Evolutionary conservation across 1,139 yeast species (phyloP).

Genomic region (Taiozyma sp.): DNA sequence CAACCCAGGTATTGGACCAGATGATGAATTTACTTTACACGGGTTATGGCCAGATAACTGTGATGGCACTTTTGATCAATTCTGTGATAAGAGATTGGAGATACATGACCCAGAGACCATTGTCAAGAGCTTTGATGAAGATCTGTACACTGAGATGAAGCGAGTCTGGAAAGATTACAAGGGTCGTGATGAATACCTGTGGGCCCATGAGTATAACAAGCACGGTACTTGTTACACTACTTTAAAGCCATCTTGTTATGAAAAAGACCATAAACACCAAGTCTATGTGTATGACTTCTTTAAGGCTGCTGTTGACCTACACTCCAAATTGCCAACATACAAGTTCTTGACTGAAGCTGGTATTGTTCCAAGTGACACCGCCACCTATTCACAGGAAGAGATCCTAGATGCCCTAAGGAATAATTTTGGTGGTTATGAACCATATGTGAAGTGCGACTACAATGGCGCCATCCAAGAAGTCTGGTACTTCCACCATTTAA

Average conservation of each 20-base stretch:
- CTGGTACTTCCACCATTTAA: conserved; percentile 83
- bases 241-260: conserved; percentile 58
- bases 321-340: conserved; percentile 64
- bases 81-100: conserved; percentile 64
- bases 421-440: conserved; percentile 61
- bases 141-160: conserved; percentile 54
- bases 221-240: conserved; percentile 94
- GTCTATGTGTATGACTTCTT: conserved; percentile 79
- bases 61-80: conserved; percentile 68
- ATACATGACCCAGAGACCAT: conserved; percentile 51
- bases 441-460: conserved; percentile 68
- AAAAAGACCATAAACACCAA: conserved; percentile 29
- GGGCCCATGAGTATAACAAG: conserved; percentile 94
- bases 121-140: conserved; percentile 43
- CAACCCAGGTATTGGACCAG: conserved; percentile 75
- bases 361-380: conserved; percentile 56
- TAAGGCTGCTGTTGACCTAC: conserved; percentile 59
- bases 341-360: conserved; percentile 64
- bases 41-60: conserved; percentile 88
- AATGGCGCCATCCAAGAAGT: conserved; percentile 72
- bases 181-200: conserved; percentile 70
- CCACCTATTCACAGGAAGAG: conserved; percentile 60
- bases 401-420: conserved; percentile 59
- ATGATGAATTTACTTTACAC: conserved; percentile 76
- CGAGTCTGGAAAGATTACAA: conserved; percentile 72